Evolutionary conservation across 2,329 filamentous ascomycete genomes (phyloP).

Genomic region (Ascochyta fabae): DNA sequence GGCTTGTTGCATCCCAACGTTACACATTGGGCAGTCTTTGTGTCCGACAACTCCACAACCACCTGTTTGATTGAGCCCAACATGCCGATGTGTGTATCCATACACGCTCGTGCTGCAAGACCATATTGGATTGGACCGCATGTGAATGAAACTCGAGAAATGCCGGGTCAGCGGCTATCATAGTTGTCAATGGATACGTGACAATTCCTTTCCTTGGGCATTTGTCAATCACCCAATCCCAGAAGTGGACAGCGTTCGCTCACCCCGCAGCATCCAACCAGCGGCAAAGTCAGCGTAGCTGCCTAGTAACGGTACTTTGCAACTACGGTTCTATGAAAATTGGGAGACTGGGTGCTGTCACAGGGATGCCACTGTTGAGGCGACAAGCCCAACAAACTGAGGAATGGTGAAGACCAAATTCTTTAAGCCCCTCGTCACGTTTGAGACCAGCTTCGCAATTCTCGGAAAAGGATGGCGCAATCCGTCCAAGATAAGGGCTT

Average conservation of each 20-base stretch:
- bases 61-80: background rate
- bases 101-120: too few species aligned
- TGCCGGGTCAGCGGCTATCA: background rate
- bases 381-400: background rate
- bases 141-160: background rate
- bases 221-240: background rate
- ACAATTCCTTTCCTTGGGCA: background rate
- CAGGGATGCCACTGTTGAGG: background rate
- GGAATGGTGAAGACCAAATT: constrained; percentile 11
- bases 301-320: background rate
- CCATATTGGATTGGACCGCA: background rate
- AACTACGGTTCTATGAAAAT: background rate
- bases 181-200: background rate
- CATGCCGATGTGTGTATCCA: background rate
- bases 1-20: constrained; percentile 5
- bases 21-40: background rate
- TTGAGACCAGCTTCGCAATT: background rate
- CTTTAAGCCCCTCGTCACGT: background rate
- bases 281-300: background rate
- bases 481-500: background rate
- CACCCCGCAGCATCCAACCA: background rate
- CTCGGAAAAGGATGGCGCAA: background rate
- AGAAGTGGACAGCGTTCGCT: background rate
- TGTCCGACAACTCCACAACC: background rate
- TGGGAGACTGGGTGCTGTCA: background rate